phyloP scores from a whole-genome alignment of 1,139 yeast genomes.

The Geotrichum bryndzae region DNA sequence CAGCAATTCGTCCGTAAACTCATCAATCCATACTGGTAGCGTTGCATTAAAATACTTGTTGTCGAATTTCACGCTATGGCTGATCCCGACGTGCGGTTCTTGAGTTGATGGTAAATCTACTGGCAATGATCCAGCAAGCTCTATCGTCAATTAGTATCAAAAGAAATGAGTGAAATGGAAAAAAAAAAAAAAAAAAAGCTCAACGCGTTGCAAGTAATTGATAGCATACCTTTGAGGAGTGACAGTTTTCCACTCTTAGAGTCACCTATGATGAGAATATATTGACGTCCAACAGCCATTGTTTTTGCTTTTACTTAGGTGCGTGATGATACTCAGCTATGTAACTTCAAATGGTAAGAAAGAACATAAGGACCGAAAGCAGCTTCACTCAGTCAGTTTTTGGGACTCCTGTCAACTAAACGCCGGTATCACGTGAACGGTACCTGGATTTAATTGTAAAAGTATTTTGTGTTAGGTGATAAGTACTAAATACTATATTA shows the following conservation, averaged over 20 bases:
- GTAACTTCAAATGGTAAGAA: not conserved
- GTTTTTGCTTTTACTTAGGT: not conserved
- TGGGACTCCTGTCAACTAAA: not conserved
- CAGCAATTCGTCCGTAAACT: conserved; percentile 26
- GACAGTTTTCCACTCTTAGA: conserved; percentile 16
- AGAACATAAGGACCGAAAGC: not conserved
- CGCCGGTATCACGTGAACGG: not conserved
- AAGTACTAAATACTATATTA: not conserved
- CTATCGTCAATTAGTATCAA: conserved; percentile 1
- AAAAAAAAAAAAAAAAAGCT: not conserved
- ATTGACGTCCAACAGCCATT: conserved; percentile 8
- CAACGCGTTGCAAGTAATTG: not conserved
- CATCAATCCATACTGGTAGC: conserved; percentile 43
- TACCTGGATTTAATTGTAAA: not conserved
- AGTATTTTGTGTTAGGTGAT: not conserved
- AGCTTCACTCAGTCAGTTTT: not conserved
- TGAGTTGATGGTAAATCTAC: conserved; percentile 11
- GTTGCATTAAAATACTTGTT: conserved; percentile 38
- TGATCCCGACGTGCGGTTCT: conserved; percentile 34
- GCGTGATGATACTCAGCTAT: no score
- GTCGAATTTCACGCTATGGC: conserved; percentile 30
- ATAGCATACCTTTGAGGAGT: conserved; percentile 13
- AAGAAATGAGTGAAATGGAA: not conserved
- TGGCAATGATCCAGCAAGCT: conserved; percentile 15
- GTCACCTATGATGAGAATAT: conserved; percentile 17